Evolutionary conservation across 805 yeast species (phyloP).

Genomic region (Ogataea wickerhamii): DNA sequence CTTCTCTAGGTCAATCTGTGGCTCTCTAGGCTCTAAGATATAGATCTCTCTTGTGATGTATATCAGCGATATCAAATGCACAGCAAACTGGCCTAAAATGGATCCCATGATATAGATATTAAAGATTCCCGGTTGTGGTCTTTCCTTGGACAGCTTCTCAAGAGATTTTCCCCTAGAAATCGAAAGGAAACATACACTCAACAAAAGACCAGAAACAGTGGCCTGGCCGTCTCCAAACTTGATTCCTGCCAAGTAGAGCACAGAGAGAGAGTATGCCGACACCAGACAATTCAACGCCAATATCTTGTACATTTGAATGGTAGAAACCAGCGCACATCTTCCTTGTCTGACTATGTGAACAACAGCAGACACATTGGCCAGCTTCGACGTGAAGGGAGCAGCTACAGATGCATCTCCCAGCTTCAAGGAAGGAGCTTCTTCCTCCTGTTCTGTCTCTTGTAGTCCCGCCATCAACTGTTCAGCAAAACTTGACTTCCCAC

Average conservation of each 20-base stretch:
- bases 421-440: conserved; percentile 89
- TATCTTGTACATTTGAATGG: conserved; percentile 98
- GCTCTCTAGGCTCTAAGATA: conserved; percentile 87
- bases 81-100: conserved; percentile 91
- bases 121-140: conserved; percentile 98
- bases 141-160: conserved; percentile 81
- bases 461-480: conserved; percentile 59
- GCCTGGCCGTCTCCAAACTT: conserved; percentile 98
- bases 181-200: conserved; percentile 91
- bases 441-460: conserved; percentile 54
- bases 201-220: conserved; percentile 89
- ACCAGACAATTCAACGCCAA: conserved; percentile 94
- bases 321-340: conserved; percentile 94
- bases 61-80: conserved; percentile 79
- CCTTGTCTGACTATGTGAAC: conserved; percentile 96
- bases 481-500: conserved; percentile 45
- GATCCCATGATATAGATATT: conserved; percentile 97
- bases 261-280: conserved; percentile 93
- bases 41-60: conserved; percentile 83
- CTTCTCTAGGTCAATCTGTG: conserved; percentile 84
- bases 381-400: conserved; percentile 96
- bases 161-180: conserved; percentile 92
- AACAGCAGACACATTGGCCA: conserved; percentile 88
- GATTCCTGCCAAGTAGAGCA: conserved; percentile 92
- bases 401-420: conserved; percentile 99